Evolutionary conservation across 2,329 filamentous ascomycete species (phyloP), one percentile per base, ranked within the genome.

Genomic region (Pezicula carpinea): DNA sequence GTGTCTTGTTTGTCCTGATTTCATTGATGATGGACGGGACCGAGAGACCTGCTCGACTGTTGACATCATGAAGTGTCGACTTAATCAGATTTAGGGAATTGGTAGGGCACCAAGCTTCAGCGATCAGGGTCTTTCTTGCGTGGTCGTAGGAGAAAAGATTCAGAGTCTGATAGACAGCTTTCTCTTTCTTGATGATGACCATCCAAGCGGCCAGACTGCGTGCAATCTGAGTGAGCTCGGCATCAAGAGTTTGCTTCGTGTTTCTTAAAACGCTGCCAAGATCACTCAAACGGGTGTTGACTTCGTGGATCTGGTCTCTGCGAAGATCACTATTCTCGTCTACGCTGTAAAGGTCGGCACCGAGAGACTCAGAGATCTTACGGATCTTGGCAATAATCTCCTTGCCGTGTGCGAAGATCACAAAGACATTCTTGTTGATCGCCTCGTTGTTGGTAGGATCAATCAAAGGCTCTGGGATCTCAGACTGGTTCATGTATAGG

Each of bases 401-500:
- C 70, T 96, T 96, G 64, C 93, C 93, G 63, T 99, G 93, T 11
- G 93, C 93, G 61, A 99, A 99, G 68, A 99, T 99, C 63, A 99
- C 92, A 63, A 99, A 99, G 47, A 99, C 93, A 60, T 96, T 99
- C 82, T 99, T 99, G 74, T 87, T 83, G 59, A 95, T 79, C 54
- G 88, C 77, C 70, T 97, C 92, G 66, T 97, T 96, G 72, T 82
- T 96, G 64, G 86, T 79, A 14, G 93, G 92, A 67, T 99, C 89
- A 65, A 96, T 77, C 58, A 99, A 85, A 32, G 89, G 83, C 66
- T 99, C 92, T 6, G 90, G 85, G 53, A 99, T 99, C 75, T 99
- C 93, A 34, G 92, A 92, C 74, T 99, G 95, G 71, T 99, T 99
- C 93, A 99, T 99, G 77, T 97, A 99, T 54, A 99, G 74, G 69